Conservation (phyloP, 768 basidiomycete species). For the Rhizopogon roseolus region DNA sequence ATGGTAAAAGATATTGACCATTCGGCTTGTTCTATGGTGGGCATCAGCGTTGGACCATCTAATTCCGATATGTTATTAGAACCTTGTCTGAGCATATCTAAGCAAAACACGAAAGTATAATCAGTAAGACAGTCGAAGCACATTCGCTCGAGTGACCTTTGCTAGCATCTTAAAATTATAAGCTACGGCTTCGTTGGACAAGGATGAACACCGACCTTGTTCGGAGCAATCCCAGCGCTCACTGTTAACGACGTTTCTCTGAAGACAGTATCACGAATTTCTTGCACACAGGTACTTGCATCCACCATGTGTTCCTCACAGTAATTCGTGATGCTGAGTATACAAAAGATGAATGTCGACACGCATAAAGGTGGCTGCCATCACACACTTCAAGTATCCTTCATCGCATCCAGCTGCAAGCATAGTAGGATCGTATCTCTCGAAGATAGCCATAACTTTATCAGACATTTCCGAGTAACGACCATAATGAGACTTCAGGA, state of each 20-base stretch:
- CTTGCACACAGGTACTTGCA: slow-evolving; percentile 69
- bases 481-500: slow-evolving; percentile 52
- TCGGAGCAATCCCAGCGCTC: slow-evolving; percentile 94
- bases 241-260: slow-evolving; percentile 83
- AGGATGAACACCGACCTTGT: slow-evolving; percentile 57
- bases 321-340: slow-evolving; percentile 72
- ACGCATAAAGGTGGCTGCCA: background rate
- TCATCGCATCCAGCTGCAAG: slow-evolving; percentile 79
- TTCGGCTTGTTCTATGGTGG: slow-evolving; percentile 81
- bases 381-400: slow-evolving; percentile 80
- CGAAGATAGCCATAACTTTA: slow-evolving; percentile 63
- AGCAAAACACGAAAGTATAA: background rate
- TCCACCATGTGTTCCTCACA: slow-evolving; percentile 63
- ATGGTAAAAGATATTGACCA: slow-evolving; percentile 79
- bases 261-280: slow-evolving; percentile 71
- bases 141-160: slow-evolving; percentile 51
- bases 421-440: slow-evolving; percentile 76
- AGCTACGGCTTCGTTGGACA: slow-evolving; percentile 9
- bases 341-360: background rate
- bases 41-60: background rate
- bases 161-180: slow-evolving; percentile 68
- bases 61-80: background rate
- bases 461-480: slow-evolving; percentile 69
- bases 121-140: background rate
- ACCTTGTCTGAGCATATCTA: slow-evolving; percentile 94